Base-by-base conservation (phyloP, 23 red algal species). In the Agarophyton chilense region DNA sequence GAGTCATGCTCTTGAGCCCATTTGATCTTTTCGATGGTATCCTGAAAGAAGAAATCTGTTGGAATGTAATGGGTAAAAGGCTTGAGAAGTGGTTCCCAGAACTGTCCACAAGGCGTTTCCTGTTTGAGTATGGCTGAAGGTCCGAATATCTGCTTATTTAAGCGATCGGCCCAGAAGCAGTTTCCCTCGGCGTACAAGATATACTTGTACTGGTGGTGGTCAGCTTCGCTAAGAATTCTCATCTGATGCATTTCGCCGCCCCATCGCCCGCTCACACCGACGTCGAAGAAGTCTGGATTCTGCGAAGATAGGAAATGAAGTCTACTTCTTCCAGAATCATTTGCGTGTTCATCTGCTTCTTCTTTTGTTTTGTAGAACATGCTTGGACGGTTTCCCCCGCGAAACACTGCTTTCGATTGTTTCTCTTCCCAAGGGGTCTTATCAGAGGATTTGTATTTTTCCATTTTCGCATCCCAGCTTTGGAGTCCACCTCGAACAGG, bases 121-220 rank as follows among this genome's bases (percentile, higher is more conserved):
- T 99, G 97, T 77, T 99, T 96, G 54, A 99, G 79, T 39, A 95
- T 77, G 34, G 84, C 93, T 50, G 92, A 95, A 51, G 97, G 91
- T 17, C 90, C 93, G 68, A 95, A 95, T 52, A 99, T 22, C 67
- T 99, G 97, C 24, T 92, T 90, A 53, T 92, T 92, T 3, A 99
- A 32, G 5, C 97, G 90, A 88, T 99, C 97, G 47, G 97, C 97
- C 97, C 97, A 99, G 68, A 95, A 95, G 63, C 97, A 99, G 52
- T 99, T 99, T 36, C 97, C 97, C 70, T 99, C 97, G 17, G 97
- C 97, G 60, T 99, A 95, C 26, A 99, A 39, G 47, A 94, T 90
- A 80, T 99, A 99, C 55, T 95, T 95, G 68, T 72, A 95, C 34
- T 77, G 63, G 76, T 95, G 93, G 35, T 98, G 95, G 41, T 89